A percentile compares a stretch with the other conserved stretches of the same genome.
These are phyloP conservation scores for Lizonia empirigonia DNA, from an alignment of 2,329 filamentous ascomycete genomes.

Conservation along the genomic window DNA sequence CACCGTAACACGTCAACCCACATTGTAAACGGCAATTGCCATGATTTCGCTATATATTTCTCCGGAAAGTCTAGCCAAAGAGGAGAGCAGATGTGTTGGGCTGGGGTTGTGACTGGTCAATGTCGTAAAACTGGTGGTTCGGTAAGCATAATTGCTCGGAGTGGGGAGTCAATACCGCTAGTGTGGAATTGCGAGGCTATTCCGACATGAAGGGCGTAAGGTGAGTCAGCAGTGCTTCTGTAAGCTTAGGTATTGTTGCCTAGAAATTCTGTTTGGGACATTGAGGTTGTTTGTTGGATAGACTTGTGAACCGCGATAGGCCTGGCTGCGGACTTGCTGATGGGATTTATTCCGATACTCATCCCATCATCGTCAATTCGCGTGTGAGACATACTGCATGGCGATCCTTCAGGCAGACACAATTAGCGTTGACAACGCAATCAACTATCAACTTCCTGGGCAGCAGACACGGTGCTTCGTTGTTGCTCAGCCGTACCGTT, in stretches of 20 bases:
- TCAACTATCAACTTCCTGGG: neutral
- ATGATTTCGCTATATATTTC: neutral
- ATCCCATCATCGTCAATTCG: neutral
- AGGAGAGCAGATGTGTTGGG: neutral
- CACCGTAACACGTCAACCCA: neutral
- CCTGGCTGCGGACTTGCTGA: neutral
- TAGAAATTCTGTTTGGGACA: neutral
- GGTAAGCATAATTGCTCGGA: neutral
- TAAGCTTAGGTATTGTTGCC: neutral
- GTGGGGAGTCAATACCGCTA: slow-evolving; percentile 5
- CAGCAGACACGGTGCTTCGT: neutral
- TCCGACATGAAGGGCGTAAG: slow-evolving; percentile 10
- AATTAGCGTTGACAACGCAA: neutral
- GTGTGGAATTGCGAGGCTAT: slow-evolving; percentile 1
- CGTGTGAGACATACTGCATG: neutral
- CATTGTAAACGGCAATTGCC: neutral
- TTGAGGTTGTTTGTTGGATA: neutral
- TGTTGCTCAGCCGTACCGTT: neutral
- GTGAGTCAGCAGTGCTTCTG: slow-evolving; percentile 10
- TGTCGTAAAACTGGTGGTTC: neutral
- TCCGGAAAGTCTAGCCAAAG: neutral
- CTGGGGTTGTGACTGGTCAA: slow-evolving; percentile 1
- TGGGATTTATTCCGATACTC: neutral
- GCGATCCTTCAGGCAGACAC: neutral
- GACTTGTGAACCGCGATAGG: neutral